These are phyloP conservation scores for Monoraphidium neglectum DNA, from an alignment of 139 green algal genomes.

Conservation along the genomic window DNA sequence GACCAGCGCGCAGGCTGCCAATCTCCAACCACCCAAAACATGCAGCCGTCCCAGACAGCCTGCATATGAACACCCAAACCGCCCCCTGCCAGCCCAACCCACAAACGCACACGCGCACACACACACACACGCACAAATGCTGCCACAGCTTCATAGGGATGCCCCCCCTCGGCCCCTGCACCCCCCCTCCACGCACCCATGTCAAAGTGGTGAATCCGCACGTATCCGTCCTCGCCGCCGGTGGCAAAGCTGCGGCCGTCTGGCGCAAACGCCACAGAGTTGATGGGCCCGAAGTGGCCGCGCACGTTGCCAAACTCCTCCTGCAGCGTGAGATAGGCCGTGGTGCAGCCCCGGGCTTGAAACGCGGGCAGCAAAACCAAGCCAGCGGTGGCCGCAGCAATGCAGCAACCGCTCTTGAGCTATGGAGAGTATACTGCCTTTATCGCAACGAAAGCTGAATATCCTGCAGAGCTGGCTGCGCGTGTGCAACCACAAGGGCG, in stretches of 20 bases:
- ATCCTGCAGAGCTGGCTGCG: too few relatives aligned
- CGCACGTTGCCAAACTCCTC: slow-evolving; percentile 96
- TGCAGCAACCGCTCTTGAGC: too few relatives aligned
- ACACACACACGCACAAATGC: slow-evolving; percentile 18
- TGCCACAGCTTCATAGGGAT: neutral
- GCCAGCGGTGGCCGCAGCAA: too few relatives aligned
- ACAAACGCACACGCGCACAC: slow-evolving; percentile 20
- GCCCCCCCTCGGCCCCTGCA: neutral
- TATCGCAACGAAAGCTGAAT: too few relatives aligned
- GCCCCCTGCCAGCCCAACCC: too few relatives aligned
- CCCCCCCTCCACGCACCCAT: slow-evolving; percentile 4
- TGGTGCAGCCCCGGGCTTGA: slow-evolving; percentile 1
- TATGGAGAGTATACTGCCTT: too few relatives aligned
- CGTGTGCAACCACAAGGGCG: slow-evolving; percentile 4
- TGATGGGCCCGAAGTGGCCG: slow-evolving; percentile 99
- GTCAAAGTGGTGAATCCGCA: slow-evolving; percentile 97
- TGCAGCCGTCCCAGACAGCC: too few relatives aligned
- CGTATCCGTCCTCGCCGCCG: slow-evolving; percentile 94
- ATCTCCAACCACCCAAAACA: too few relatives aligned
- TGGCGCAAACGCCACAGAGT: slow-evolving; percentile 91
- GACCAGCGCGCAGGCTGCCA: too few relatives aligned
- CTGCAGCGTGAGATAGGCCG: too few relatives aligned
- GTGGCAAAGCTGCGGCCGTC: slow-evolving; percentile 75
- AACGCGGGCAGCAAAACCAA: neutral
- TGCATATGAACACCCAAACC: too few relatives aligned